Evolutionary conservation across 495 filamentous ascomycete genomes (phyloP), one percentile per base, ranked within the genome.

Genomic region (Trypethelium eluteriae): DNA sequence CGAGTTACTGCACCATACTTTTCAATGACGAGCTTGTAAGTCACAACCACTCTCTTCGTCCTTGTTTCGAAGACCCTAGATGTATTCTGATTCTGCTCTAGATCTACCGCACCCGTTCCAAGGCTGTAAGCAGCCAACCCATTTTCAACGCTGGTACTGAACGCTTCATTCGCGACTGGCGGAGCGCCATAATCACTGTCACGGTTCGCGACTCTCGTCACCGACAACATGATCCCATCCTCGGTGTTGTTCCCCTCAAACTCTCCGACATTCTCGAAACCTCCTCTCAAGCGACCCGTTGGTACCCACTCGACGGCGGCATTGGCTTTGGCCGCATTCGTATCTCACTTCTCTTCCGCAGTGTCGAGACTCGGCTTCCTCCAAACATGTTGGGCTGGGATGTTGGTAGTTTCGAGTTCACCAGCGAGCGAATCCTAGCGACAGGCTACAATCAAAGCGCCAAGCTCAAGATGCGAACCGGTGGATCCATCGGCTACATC

Each of bases 71-170:
- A 44, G 6, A 44, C 62, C 9, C 3, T 67, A 41, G 35, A 44
- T 4, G 4, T 7, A 59, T 59, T 9, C 53, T 14, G 62, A 57
- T 63, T 56, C 39, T 34, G 38, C 62, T 61, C 0, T 67, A 84
- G 82, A 73, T 93, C 62, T 98, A 96, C 78, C 89, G 91, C 68
- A 98, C 93, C 39, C 86, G 93, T 70, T 81, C 89, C 32, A 97
- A 98, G 78, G 92, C 90, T 36, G 87, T 96, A 12, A 95, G 89
- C 69, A 93, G 89, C 57, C 92, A 93, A 76, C 93, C 93, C 10
- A 96, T 97, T 69, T 98, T 96, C 80, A 96, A 97, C 70, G 93
- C 93, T 14, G 93, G 93, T 44, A 96, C 92, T 5, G 93, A 98
- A 73, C 84, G 90, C 2, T 98, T 98, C 71, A 82, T 97, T n/a